phyloP scores from a whole-genome alignment of 1,284 basidiomycete species.

The Cystobasidium sp. region DNA sequence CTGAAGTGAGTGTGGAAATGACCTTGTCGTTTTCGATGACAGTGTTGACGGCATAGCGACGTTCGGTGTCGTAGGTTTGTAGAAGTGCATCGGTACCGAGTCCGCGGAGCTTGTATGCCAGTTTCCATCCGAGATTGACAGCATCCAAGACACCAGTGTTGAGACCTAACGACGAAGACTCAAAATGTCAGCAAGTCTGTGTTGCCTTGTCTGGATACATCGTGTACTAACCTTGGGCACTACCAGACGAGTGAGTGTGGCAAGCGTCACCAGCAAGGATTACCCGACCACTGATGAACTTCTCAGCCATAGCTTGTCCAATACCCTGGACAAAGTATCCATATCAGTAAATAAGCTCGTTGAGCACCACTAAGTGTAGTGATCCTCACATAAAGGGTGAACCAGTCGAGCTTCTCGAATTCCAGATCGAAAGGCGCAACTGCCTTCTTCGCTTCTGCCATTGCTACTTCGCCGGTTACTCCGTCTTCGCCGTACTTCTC shows the following conservation, averaged over 20 bases:
- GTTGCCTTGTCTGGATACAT: neutral
- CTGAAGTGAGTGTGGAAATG: slow-evolving; percentile 54
- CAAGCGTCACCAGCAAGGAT: slow-evolving; percentile 56
- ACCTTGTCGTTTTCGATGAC: slow-evolving; percentile 55
- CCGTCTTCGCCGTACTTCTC: slow-evolving; percentile 53
- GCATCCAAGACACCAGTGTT: slow-evolving; percentile 41
- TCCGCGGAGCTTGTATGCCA: slow-evolving; percentile 60
- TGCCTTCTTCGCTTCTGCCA: slow-evolving; percentile 54
- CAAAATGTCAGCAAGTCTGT: no score
- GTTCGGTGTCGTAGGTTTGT: slow-evolving; percentile 60
- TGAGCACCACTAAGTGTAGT: no score
- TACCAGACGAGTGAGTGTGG: slow-evolving; percentile 56
- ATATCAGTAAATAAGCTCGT: neutral
- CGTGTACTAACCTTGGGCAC: slow-evolving; percentile 50
- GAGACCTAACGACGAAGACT: slow-evolving; percentile 7
- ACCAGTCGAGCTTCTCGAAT: slow-evolving; percentile 55
- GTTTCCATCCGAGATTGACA: slow-evolving; percentile 61
- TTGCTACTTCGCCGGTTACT: slow-evolving; percentile 53
- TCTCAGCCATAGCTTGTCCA: slow-evolving; percentile 54
- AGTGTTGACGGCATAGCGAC: slow-evolving; percentile 54
- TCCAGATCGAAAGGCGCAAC: slow-evolving; percentile 55
- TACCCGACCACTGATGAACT: slow-evolving; percentile 52
- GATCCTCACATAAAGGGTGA: slow-evolving; percentile 53
- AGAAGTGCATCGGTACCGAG: slow-evolving; percentile 58
- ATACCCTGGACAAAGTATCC: slow-evolving; percentile 46